Base-by-base conservation (phyloP, 257 asterid species). In the Anisodus acutangulus region DNA sequence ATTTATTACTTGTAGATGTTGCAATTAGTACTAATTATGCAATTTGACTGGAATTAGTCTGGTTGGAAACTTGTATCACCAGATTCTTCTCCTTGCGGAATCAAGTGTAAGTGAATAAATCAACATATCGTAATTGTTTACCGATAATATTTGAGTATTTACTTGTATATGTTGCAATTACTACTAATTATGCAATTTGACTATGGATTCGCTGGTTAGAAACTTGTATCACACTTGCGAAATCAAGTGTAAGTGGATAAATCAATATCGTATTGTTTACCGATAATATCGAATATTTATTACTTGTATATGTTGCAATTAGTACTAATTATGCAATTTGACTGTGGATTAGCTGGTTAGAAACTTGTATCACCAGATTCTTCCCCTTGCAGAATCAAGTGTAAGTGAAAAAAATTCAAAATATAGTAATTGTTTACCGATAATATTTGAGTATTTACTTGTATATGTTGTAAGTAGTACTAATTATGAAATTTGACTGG, bases 31-130 rank as follows among this genome's bases (percentile, higher is more conserved):
- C 35, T 31, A 31, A 31, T 31, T 31, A 31, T 31, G 35, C 35
- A 31, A 31, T 31, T 31, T 31, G 35, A 31, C 35, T 68, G 35
- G 35, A 31, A 31, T 31, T 31, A 31, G 35, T 31, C 35, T 31
- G 22, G 59, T 0, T 72, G 1, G 59, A 71, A 19, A 0, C 62
- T 22, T 67, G 47, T 67, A 35, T 31, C 35, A 31, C 35, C 35
- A 31, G 94, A 89, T 88, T 91, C 93, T 12, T 88, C 80, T 7
- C 95, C 95, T 67, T 95, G 99, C 69, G 98, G 94, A 87, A 91
- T 95, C 79, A 93, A 89, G 88, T 78, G 99, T 95, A 87, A 35
- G 35, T 83, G 90, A 31, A 31, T 31, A 31, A 22, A 62, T 58
- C 0, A 13, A 49, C 12, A 9, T 5, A 13, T 79, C 71, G 4